Base-by-base conservation (phyloP, 805 yeast genomes). In the Cyberlindnera nakhonratchasimensis region DNA sequence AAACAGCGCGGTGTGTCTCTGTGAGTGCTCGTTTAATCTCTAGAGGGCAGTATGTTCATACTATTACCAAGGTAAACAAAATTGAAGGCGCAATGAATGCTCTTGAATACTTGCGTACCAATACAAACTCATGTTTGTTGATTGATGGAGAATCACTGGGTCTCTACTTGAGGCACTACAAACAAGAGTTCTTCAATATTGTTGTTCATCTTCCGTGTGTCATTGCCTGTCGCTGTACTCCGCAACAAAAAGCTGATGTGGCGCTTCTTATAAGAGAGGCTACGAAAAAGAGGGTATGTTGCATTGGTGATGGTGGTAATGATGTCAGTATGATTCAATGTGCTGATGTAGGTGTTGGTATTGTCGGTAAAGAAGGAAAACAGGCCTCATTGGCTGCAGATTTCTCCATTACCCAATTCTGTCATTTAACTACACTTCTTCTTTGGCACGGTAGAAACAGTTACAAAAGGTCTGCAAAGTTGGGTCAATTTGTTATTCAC, bases 221-320 rank as follows among this genome's bases (percentile, higher is more conserved):
- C n/a, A 80, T 93, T 57, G 98, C 99, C 0, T 93, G 99, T 62
- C 84, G 99, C 52, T 93, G 99, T 66, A 82, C 97, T 1, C 99
- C 99, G 0, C 98, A 95, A 63, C 99, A 93, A 58, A 93, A 93
- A 62, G 98, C 98, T 0, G 98, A 93, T 59, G 86, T 95, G 41
- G 97, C 98, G 0, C 54, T 77, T 20, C 68, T 83, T 50, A 93
- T 93, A 50, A 76, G 90, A 55, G 77, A 76, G 45, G 66, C 77
- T 23, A 93, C 98, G 0, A 86, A 87, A 5, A 87, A 86, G 58
- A 70, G 99, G 39, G 97, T 91, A 2, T 91, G 98, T 52, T 93
- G 98, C 58, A 95, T 93, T 52, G 99, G 99, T 43, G 99, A 93
- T 64, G 99, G 99, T 56, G 99, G 99, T 55, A 93, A 93, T 58